Base-by-base conservation (phyloP, 306 rosid genomes). In the Fragaria nilgerrensis region DNA sequence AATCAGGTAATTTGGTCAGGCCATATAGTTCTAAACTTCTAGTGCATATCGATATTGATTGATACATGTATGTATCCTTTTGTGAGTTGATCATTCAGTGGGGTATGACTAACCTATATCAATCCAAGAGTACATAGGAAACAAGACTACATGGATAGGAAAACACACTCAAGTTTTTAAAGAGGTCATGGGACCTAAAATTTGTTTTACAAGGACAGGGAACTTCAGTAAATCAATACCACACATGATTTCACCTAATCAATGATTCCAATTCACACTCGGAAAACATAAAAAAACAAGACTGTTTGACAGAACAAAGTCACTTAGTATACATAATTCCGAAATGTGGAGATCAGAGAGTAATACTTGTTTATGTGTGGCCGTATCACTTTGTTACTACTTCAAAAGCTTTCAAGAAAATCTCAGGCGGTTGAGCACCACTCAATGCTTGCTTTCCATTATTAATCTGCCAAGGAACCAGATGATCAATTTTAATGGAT, bases 391-490 rank as follows among this genome's bases (percentile, higher is more conserved):
- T 86, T 73, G 89, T 64, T 61, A 86, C 84, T 43, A 61, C 78
- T 82, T 84, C 77, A 41, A 94, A 94, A 84, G 93, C 90, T 89
- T 77, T 90, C 87, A 83, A 77, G 86, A 94, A 90, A n/a, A 79
- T 86, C 78, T 90, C 97, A 55, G 93, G 86, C 56, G 95, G 85
- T 55, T 94, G 96, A 23, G 82, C 96, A 16, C 98, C 98, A 12
- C 87, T 86, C 77, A 94, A 25, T 72, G 84, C 81, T 22, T 78
- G 87, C 76, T 75, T 85, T 66, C 93, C 96, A 82, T 94, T 87
- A 80, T 94, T 92, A 69, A 94, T 86, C 98, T 94, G 90, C 68
- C 78, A 75, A 84, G 29, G 59, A 74, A 74, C 7, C 80, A 78
- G 44, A n/a, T 7, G 13, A 39, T 39, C 45, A 50, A 9, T 45